Evolutionary conservation across 164 flowering plant genomes (phyloP).

Genomic region (Hamamelis virginiana): DNA sequence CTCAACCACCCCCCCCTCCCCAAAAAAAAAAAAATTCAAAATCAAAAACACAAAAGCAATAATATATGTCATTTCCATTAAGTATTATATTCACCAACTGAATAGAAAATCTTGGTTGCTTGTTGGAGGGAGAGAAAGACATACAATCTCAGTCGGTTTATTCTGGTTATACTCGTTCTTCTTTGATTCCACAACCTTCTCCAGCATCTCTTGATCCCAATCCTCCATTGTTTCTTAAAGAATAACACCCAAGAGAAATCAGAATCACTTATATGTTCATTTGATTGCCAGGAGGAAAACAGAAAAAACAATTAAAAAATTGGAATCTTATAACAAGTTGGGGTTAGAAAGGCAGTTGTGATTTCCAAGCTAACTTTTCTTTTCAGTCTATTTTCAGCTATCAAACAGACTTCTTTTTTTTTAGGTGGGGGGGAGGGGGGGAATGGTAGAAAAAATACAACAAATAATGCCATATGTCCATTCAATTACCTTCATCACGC

Average conservation of each 20-base stretch:
- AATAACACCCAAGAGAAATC: slow-evolving; percentile 5
- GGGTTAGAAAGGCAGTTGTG: too few species aligned
- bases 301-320: slow-evolving; percentile 2
- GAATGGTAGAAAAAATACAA: neutral
- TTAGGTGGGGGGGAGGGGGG: too few species aligned
- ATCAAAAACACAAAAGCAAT: too few species aligned
- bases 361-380: too few species aligned
- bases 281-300: neutral
- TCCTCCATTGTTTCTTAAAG: slow-evolving; percentile 81
- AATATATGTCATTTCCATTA: too few species aligned
- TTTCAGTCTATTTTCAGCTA: neutral
- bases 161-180: slow-evolving; percentile 80
- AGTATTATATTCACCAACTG: neutral
- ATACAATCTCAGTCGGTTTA: slow-evolving; percentile 94
- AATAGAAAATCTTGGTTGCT: neutral
- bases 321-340: neutral
- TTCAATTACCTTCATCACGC: slow-evolving; percentile 70
- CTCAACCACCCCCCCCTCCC: too few species aligned
- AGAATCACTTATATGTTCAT: neutral
- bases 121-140: slow-evolving; percentile 26
- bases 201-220: slow-evolving; percentile 92
- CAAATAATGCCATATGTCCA: neutral
- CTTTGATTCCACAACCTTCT: slow-evolving; percentile 87
- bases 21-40: too few species aligned
- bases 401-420: neutral